Evolutionary conservation across 805 yeast genomes (phyloP), one percentile per base, ranked within the genome.

Genomic region (Candida caryicola): DNA sequence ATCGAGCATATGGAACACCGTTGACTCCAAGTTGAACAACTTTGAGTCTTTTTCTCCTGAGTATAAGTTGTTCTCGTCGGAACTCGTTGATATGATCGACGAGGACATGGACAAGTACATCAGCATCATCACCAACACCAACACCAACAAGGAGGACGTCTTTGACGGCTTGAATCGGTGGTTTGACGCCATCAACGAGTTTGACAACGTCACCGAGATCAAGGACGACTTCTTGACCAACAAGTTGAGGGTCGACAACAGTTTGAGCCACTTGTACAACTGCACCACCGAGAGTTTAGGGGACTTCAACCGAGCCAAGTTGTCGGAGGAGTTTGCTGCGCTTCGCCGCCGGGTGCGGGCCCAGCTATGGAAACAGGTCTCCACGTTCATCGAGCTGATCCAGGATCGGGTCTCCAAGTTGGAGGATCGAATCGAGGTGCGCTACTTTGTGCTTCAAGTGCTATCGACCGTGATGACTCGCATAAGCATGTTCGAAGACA

Each of bases 81-180:
- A 53, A 10, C 39, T 60, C 28, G 46, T 55, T 3, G 48, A 43
- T 3, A 34, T 58, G 16, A 59, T 65, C 36, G 66, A 62, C 26
- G 39, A 40, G 8, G 57, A 64, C 37, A 44, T 64, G 33, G 55
- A 54, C 14, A 27, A 38, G 7, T 68, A 68, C 39, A 55, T 65
- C 21, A 42, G 46, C 10, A 30, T 17, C 12, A 34, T 37, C n/a
- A 28, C 41, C 3, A 29, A 48, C 6, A 41, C 3, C 18, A 40
- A 31, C 7, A 21, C 25, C 12, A 15, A 30, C 16, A 21, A 28
- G 14, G 30, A 28, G 17, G 21, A 31, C 16, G 17, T 37, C 2
- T 29, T 17, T 15, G 13, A 17, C 19, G 9, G 31, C 13, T 28
- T 41, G 10, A 25, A 14, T 10, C 26, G 33, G 9, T 44, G 47